Evolutionary conservation across 1,284 basidiomycete genomes (phyloP), one percentile per base, ranked within the genome.

Genomic region (Xerocomus amazonicus): DNA sequence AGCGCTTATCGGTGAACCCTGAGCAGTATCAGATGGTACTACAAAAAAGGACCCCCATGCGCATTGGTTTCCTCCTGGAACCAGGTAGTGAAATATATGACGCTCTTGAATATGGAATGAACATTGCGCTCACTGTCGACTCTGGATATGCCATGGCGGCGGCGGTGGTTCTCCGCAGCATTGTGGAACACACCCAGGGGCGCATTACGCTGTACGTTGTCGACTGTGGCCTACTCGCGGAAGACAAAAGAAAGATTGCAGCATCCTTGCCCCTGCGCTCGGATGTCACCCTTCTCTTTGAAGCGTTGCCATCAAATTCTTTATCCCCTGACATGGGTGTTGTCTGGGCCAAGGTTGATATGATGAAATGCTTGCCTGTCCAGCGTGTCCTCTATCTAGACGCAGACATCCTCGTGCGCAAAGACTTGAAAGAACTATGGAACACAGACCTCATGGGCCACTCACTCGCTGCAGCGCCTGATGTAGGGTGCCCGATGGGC

Each of bases 311-410:
- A 5, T 45, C 54, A 6, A 55, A 62, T 23, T 59, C 68, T 40
- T 56, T 74, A 45, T 53, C 68, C 4, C 43, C 48, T 4, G 55
- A 57, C 31, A 53, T 64, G 47, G 73, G 73, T 3, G 45, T 67
- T 2, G 59, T 62, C 0, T 82, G 78, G 79, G 77, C 74, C 0
- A 82, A 80, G 59, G 50, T 81, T 19, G 76, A 78, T 44, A 67
- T 80, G 61, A 60, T 76, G 29, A 52, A 56, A 1, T 48, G 66
- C n/a, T 57, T 81, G 14, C 79, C 79, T 0, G 70, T 76, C 10
- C 76, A 81, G 56, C 67, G 76, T 0, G 72, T 72, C 6, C 60
- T 81, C 6, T 81, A 80, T 57, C 67, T 81, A 13, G 80, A 83
- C 46, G 74, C 76, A 4, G 81, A 83, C 56, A 65, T 73, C 10